Percentiles rank a stretch among this genome's conserved stretches.
Conservation (phyloP, 495 filamentous ascomycete species). For the Lepidopterella palustris region DNA sequence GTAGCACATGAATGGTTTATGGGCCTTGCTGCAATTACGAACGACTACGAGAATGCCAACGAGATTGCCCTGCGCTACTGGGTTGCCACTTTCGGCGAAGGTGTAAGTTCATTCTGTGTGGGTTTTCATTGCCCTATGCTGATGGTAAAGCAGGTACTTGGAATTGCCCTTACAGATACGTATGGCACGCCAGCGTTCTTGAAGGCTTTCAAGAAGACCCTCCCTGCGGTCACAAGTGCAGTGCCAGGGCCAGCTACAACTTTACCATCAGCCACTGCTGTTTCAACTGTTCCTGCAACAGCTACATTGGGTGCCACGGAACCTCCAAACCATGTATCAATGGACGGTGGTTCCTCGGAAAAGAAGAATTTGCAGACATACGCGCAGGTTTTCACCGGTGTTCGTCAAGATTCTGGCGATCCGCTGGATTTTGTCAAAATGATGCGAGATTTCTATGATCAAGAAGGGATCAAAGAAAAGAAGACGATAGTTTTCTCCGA, state of each 20-base stretch:
- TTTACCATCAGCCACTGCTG: slow-evolving; percentile 15
- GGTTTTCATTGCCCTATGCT: not conserved
- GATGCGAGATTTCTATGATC: slow-evolving; percentile 82
- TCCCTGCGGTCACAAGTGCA: slow-evolving; percentile 35
- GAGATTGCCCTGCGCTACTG: slow-evolving; percentile 78
- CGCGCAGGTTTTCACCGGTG: slow-evolving; percentile 77
- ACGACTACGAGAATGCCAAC: slow-evolving; percentile 76
- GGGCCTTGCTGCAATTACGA: slow-evolving; percentile 86
- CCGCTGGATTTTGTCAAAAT: slow-evolving; percentile 72
- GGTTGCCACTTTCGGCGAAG: slow-evolving; percentile 86
- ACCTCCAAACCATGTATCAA: slow-evolving; percentile 27
- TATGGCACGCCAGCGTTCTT: slow-evolving; percentile 92
- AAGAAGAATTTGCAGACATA: slow-evolving; percentile 50
- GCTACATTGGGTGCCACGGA: slow-evolving; percentile 22
- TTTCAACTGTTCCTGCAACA: not conserved
- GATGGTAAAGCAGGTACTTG: slow-evolving; percentile 52
- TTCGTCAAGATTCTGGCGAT: slow-evolving; percentile 93
- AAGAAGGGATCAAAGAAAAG: slow-evolving; percentile 63
- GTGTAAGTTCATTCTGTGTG: slow-evolving; percentile 39
- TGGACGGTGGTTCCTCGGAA: slow-evolving; percentile 13
- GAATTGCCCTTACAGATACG: slow-evolving; percentile 94
- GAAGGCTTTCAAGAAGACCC: slow-evolving; percentile 66
- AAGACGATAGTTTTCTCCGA: slow-evolving; percentile 98
- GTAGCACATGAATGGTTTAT: slow-evolving; percentile 99
- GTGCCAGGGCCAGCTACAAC: slow-evolving; percentile 19